Evolutionary conservation across 2,329 filamentous ascomycete genomes (phyloP).

Genomic region (Geosmithia putterillii): DNA sequence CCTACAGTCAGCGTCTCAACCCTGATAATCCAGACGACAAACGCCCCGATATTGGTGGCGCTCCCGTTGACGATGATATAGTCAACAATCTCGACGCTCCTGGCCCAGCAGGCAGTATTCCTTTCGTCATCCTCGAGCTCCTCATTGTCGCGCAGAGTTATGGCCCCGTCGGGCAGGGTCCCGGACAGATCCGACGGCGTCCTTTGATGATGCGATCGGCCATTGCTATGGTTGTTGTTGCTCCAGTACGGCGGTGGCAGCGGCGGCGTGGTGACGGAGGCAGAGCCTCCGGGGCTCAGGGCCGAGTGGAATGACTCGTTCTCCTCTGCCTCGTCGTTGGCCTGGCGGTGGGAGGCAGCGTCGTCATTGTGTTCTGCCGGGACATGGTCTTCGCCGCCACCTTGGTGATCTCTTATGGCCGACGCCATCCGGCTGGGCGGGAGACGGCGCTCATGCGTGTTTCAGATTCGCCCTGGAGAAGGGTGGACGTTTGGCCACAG

Average conservation of each 20-base stretch:
- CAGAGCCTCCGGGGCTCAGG: not conserved
- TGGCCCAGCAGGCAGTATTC: conserved; percentile 52
- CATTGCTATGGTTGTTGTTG: conserved; percentile 6
- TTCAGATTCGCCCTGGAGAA: not conserved
- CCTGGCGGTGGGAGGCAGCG: too few species aligned
- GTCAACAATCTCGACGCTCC: conserved; percentile 46
- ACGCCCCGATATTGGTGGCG: conserved; percentile 59
- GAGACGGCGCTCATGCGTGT: conserved; percentile 5
- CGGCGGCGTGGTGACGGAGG: conserved; percentile 18
- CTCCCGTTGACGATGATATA: conserved; percentile 45
- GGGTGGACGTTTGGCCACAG: not conserved
- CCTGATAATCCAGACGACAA: conserved; percentile 87
- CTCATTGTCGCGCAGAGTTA: conserved; percentile 52
- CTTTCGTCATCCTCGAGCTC: conserved; percentile 34
- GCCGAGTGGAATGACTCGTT: too few species aligned
- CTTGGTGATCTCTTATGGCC: conserved; percentile 13
- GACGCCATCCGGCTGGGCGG: conserved; percentile 21
- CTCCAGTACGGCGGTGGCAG: conserved; percentile 36
- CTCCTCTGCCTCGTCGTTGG: not conserved
- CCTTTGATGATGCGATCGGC: conserved; percentile 16
- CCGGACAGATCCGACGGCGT: conserved; percentile 27
- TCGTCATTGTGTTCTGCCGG: not conserved
- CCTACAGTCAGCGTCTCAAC: conserved; percentile 76
- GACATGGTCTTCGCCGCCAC: not conserved
- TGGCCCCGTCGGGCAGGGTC: conserved; percentile 37